Conservation (phyloP, 768 basidiomycete species). For the Macrolepiota albuminosa region DNA sequence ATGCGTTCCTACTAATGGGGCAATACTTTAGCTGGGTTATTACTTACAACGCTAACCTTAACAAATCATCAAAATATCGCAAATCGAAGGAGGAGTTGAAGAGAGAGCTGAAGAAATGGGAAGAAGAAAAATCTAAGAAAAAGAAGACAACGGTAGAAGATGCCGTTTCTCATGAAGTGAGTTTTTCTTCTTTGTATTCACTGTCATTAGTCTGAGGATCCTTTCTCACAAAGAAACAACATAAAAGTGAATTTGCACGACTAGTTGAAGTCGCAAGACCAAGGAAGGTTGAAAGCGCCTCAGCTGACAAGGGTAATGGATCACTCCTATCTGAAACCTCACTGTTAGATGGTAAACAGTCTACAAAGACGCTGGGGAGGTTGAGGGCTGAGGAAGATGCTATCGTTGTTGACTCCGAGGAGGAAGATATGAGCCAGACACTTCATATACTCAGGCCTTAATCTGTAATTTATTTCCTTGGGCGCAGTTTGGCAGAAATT, state of each 20-base stretch:
- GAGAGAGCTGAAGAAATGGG: slow-evolving; percentile 54
- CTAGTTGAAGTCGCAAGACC: slow-evolving; percentile 31
- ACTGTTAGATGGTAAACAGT: not conserved
- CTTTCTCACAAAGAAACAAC: slow-evolving; percentile 27
- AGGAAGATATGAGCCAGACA: slow-evolving; percentile 16
- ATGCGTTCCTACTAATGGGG: not conserved
- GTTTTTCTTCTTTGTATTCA: not conserved
- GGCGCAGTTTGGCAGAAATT: not conserved
- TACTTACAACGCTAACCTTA: slow-evolving; percentile 67
- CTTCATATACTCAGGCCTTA: not conserved
- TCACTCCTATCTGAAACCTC: slow-evolving; percentile 8
- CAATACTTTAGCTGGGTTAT: slow-evolving; percentile 55
- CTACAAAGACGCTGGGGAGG: not conserved
- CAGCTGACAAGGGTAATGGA: not conserved
- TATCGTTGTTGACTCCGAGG: slow-evolving; percentile 33
- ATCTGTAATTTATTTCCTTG: not conserved
- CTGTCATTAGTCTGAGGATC: not conserved
- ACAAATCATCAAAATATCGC: slow-evolving; percentile 42
- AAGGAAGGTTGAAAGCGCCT: slow-evolving; percentile 11
- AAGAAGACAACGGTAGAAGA: slow-evolving; percentile 38
- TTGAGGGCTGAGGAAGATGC: slow-evolving; percentile 14
- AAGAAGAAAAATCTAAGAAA: slow-evolving; percentile 40
- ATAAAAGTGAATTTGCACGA: slow-evolving; percentile 34
- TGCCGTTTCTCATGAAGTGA: slow-evolving; percentile 34
- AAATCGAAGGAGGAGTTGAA: slow-evolving; percentile 43